These are phyloP conservation scores for Sporopachydermia quercuum DNA, from an alignment of 805 yeast species.

Conservation along the genomic window DNA sequence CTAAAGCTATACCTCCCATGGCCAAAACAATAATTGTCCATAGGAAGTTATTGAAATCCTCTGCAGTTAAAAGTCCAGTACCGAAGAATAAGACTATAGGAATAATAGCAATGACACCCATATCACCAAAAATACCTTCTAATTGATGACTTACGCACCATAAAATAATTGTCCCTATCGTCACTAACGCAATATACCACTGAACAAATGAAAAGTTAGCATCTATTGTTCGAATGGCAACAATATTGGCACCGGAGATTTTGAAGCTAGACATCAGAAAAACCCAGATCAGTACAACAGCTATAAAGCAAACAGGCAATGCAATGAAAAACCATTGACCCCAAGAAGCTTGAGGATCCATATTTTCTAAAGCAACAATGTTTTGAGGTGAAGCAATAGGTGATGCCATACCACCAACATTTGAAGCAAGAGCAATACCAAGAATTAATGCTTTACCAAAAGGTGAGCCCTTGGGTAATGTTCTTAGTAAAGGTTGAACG, in stretches of 20 bases:
- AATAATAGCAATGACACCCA: constrained; percentile 89
- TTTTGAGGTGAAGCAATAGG: constrained; percentile 97
- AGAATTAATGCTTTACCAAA: constrained; percentile 74
- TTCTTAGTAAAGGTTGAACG: constrained; percentile 77
- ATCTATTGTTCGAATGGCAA: constrained; percentile 37
- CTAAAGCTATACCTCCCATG: constrained; percentile 95
- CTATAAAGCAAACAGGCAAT: constrained; percentile 58
- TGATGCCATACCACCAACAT: constrained; percentile 93
- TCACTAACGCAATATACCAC: constrained; percentile 55
- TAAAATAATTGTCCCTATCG: constrained; percentile 56
- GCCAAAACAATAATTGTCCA: constrained; percentile 95
- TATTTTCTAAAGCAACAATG: constrained; percentile 74
- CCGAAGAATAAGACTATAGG: constrained; percentile 91
- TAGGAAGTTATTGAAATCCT: constrained; percentile 88
- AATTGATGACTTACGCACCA: constrained; percentile 84
- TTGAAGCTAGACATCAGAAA: constrained; percentile 54
- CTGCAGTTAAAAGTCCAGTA: constrained; percentile 71
- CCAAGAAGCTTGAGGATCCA: constrained; percentile 82
- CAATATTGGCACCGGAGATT: constrained; percentile 34
- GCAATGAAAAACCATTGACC: constrained; percentile 86
- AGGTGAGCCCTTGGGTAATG: constrained; percentile 62
- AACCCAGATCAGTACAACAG: constrained; percentile 58
- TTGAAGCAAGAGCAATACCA: constrained; percentile 87
- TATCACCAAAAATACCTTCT: constrained; percentile 70
- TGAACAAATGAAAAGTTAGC: constrained; percentile 64